These are phyloP conservation scores for Mycosphaerella sp. DNA, from an alignment of 2,329 filamentous ascomycete genomes.

Conservation along the genomic window DNA sequence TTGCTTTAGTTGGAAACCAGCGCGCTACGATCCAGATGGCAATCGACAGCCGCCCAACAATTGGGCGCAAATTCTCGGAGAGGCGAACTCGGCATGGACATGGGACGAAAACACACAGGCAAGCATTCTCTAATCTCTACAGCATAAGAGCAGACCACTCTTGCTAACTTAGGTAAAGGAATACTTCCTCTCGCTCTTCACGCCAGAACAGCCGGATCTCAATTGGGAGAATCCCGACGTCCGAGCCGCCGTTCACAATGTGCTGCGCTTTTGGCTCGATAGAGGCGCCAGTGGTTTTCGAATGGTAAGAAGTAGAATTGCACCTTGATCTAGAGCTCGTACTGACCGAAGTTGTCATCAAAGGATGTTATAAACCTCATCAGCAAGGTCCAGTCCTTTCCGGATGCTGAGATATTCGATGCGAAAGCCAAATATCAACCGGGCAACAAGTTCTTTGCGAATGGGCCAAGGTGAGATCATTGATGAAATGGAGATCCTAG, in stretches of 20 bases:
- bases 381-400: conserved; percentile 40
- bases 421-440: conserved; percentile 42
- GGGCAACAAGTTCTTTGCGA: conserved; percentile 48
- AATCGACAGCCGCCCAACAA: conserved; percentile 55
- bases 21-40: conserved; percentile 50
- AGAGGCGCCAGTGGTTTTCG: conserved; percentile 42
- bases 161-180: conserved; percentile 22
- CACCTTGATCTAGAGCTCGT: not conserved
- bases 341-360: not conserved
- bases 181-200: conserved; percentile 45
- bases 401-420: conserved; percentile 40
- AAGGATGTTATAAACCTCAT: conserved; percentile 46
- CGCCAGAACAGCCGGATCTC: conserved; percentile 43
- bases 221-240: conserved; percentile 46
- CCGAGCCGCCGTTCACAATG: conserved; percentile 42
- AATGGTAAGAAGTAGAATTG: conserved; percentile 29
- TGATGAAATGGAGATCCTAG: too few species aligned
- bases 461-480: conserved; percentile 45
- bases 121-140: too few species aligned
- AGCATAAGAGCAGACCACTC: too few species aligned
- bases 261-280: conserved; percentile 46
- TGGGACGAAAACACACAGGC: conserved; percentile 42
- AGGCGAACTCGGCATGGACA: conserved; percentile 39
- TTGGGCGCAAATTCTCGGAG: conserved; percentile 37
- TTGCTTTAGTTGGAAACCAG: conserved; percentile 47